Conservation (phyloP, 2,329 filamentous ascomycete genomes). For the Verticillium longisporum region DNA sequence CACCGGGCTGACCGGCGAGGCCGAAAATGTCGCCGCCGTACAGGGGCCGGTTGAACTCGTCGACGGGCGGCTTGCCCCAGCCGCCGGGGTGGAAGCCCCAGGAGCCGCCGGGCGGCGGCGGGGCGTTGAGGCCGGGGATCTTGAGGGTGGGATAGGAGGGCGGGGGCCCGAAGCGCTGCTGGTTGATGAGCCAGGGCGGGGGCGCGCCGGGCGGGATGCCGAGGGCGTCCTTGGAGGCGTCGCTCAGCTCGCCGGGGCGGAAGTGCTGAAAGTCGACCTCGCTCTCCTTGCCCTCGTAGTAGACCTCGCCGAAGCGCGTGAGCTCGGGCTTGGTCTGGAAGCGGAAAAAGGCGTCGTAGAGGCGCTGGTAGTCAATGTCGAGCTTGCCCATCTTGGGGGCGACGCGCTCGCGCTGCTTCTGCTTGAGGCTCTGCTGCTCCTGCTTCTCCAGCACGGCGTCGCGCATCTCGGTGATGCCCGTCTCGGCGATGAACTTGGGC, state of each 20-base stretch:
- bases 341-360: constrained; percentile 97
- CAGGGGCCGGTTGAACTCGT: constrained; percentile 84
- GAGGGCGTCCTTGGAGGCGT: constrained; percentile 84
- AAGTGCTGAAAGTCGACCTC: constrained; percentile 92
- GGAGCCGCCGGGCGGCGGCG: constrained; percentile 77
- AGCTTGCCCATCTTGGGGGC: constrained; percentile 94
- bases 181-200: constrained; percentile 95
- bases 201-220: constrained; percentile 90
- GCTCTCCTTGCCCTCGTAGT: constrained; percentile 97
- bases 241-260: constrained; percentile 81
- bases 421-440: constrained; percentile 83
- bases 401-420: constrained; percentile 91
- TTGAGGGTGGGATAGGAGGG: constrained; percentile 94
- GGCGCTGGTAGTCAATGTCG: constrained; percentile 96
- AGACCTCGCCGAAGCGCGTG: constrained; percentile 96
- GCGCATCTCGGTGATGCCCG: constrained; percentile 95
- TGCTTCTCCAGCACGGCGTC: constrained; percentile 95
- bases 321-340: constrained; percentile 94
- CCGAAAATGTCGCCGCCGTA: constrained; percentile 96
- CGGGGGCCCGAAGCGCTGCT: constrained; percentile 87
- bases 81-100: constrained; percentile 97
- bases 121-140: constrained; percentile 89
- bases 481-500: constrained; percentile 95
- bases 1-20: constrained; percentile 44
- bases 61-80: constrained; percentile 91